These are phyloP conservation scores for Neurospora sp. DNA, from an alignment of 495 filamentous ascomycete species.

Conservation along the genomic window DNA sequence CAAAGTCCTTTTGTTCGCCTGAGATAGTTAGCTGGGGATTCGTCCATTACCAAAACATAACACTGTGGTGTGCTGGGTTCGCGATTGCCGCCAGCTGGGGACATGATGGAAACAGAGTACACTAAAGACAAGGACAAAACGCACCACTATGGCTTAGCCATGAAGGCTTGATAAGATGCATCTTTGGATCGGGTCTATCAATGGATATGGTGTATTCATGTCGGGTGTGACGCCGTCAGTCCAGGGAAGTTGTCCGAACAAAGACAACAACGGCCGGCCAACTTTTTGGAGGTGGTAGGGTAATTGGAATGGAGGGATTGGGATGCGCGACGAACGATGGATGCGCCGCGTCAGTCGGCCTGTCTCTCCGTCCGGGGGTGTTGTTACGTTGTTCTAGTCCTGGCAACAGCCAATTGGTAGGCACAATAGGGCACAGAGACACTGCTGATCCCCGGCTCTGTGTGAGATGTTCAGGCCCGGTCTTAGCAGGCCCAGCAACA, in stretches of 20 bases:
- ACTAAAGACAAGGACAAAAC: constrained; percentile 7
- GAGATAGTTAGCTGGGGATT: constrained; percentile 8
- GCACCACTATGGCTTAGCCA: constrained; percentile 89
- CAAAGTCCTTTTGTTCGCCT: constrained; percentile 94
- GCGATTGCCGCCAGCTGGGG: not conserved
- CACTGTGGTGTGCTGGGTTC: not conserved
- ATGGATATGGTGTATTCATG: constrained; percentile 18
- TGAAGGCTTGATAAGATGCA: constrained; percentile 88
- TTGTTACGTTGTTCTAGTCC: not conserved
- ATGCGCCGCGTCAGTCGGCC: constrained; percentile 5
- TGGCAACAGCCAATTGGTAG: not conserved
- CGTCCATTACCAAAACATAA: not conserved
- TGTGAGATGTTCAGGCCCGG: not conserved
- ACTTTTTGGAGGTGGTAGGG: constrained; percentile 2
- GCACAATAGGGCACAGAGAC: not conserved
- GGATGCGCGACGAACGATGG: constrained; percentile 8
- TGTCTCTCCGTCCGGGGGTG: not conserved
- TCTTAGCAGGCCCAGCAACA: not conserved
- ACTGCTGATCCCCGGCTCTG: not conserved
- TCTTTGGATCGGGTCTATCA: constrained; percentile 14
- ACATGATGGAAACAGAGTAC: not conserved
- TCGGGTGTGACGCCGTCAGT: constrained; percentile 8
- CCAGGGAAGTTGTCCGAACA: not conserved
- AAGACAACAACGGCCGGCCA: not conserved
- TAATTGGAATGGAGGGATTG: not conserved